Evolutionary conservation across 805 yeast species (phyloP).

Genomic region (Starmera quercuum): DNA sequence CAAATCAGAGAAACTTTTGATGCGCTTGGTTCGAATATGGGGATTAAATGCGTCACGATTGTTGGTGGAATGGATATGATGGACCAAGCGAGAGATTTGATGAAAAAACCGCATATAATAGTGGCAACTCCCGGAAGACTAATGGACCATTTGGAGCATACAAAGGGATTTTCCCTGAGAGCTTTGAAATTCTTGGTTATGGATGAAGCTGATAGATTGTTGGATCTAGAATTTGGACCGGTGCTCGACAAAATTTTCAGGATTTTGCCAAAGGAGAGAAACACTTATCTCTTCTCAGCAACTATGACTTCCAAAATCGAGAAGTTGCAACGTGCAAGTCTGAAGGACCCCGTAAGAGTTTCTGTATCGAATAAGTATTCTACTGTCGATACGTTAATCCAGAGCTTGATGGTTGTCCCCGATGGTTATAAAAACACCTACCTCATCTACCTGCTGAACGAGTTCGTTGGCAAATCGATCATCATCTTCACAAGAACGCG

Average conservation of each 20-base stretch:
- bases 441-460: slow-evolving; percentile 75
- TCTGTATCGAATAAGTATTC: slow-evolving; percentile 85
- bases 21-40: slow-evolving; percentile 88
- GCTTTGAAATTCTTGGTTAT: slow-evolving; percentile 77
- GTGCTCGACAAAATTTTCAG: slow-evolving; percentile 81
- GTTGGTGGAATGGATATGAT: slow-evolving; percentile 99
- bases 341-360: slow-evolving; percentile 81
- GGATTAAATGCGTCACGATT: slow-evolving; percentile 78
- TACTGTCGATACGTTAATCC: slow-evolving; percentile 90
- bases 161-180: slow-evolving; percentile 80
- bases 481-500: slow-evolving; percentile 92
- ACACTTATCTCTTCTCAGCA: slow-evolving; percentile 88
- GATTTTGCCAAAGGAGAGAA: slow-evolving; percentile 77
- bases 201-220: slow-evolving; percentile 95
- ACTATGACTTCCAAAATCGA: slow-evolving; percentile 95
- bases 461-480: slow-evolving; percentile 73
- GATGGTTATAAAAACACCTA: slow-evolving; percentile 89
- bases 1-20: slow-evolving; percentile 93
- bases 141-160: slow-evolving; percentile 88
- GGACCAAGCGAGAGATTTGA: slow-evolving; percentile 92
- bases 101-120: slow-evolving; percentile 88
- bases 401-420: slow-evolving; percentile 83
- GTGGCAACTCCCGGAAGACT: slow-evolving; percentile 95
- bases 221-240: slow-evolving; percentile 96
- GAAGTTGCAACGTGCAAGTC: slow-evolving; percentile 87